phyloP scores from a whole-genome alignment of 306 rosid genomes.

The Cucumis hystrix region DNA sequence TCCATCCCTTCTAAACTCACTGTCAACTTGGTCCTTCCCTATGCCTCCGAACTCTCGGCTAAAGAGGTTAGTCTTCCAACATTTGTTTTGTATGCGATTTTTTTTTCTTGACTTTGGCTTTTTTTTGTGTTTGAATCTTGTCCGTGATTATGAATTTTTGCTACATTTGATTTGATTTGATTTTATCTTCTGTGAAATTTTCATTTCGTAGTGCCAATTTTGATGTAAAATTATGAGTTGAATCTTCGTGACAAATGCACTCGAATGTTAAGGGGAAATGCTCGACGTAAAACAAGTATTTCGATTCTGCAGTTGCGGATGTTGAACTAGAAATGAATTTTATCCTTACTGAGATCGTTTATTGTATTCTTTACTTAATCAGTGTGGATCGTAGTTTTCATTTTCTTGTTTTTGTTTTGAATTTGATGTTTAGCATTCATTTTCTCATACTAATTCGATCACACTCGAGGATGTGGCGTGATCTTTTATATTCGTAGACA shows the following conservation, averaged over 20 bases:
- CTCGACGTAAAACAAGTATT: background rate
- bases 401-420: background rate
- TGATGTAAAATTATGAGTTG: background rate
- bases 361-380: background rate
- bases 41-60: slow-evolving; percentile 58
- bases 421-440: background rate
- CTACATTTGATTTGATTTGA: background rate
- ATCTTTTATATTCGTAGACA: background rate
- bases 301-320: background rate
- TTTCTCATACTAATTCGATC: background rate
- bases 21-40: slow-evolving; percentile 87
- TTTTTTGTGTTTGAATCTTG: background rate
- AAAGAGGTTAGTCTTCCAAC: slow-evolving; percentile 50
- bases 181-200: background rate
- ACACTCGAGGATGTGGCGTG: background rate
- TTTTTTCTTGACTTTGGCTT: no score
- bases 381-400: background rate
- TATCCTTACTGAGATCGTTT: background rate
- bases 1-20: slow-evolving; percentile 78
- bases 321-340: background rate
- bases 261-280: background rate
- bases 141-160: background rate
- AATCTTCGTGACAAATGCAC: background rate
- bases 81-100: background rate
- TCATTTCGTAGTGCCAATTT: background rate